These are phyloP conservation scores for Cryptomeria japonica DNA, from an alignment of 75 land plant genomes.

Conservation along the genomic window DNA sequence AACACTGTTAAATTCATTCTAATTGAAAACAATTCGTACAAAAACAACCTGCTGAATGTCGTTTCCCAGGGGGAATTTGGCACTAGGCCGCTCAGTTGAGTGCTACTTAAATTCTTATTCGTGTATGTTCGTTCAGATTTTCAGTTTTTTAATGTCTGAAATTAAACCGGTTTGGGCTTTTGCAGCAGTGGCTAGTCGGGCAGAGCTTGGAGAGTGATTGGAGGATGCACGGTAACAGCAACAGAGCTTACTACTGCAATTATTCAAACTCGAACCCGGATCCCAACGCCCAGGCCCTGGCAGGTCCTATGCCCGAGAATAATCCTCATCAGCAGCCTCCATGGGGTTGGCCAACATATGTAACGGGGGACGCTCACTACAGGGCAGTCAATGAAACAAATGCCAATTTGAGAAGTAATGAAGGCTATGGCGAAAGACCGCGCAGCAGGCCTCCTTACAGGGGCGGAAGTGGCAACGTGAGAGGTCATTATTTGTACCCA, in stretches of 20 bases:
- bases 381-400: conserved; percentile 20
- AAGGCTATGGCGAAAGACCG: conserved; percentile 6
- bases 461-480: not conserved
- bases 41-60: not conserved
- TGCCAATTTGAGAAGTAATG: conserved; percentile 22
- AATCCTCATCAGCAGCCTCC: not conserved
- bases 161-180: not conserved
- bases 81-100: conserved; percentile 1
- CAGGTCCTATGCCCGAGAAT: not conserved
- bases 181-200: conserved; percentile 4
- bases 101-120: not conserved
- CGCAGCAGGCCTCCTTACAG: not conserved
- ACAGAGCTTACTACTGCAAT: not conserved
- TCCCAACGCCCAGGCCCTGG: not conserved
- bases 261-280: not conserved
- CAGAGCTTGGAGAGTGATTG: conserved; percentile 2
- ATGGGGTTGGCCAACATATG: conserved; percentile 15
- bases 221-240: not conserved
- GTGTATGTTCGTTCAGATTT: not conserved
- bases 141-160: not conserved
- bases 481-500: not conserved
- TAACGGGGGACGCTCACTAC: conserved; percentile 31
- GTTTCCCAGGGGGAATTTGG: not conserved
- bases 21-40: too few relatives aligned
- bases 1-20: too few relatives aligned